Conservation (phyloP, 2,329 filamentous ascomycete genomes). For the Hypoxylon sp. region DNA sequence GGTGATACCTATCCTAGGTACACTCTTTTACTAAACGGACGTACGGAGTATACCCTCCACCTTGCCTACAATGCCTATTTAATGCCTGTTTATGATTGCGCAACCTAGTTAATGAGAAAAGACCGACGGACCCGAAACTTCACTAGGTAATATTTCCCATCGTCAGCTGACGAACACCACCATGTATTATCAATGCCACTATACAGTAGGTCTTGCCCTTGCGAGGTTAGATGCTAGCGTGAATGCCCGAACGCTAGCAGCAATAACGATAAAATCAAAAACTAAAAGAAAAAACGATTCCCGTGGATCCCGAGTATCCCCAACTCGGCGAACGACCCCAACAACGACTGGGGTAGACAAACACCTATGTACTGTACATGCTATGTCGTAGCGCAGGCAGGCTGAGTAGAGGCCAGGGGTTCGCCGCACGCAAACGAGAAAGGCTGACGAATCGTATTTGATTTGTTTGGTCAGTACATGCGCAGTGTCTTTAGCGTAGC, state of each 20-base stretch:
- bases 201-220: slow-evolving; percentile 28
- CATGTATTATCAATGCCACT: slow-evolving; percentile 34
- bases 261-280: slow-evolving; percentile 25
- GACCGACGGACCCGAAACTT: slow-evolving; percentile 37
- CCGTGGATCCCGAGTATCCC: slow-evolving; percentile 31
- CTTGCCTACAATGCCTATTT: slow-evolving; percentile 1
- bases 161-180: slow-evolving; percentile 45
- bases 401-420: slow-evolving; percentile 38
- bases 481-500: slow-evolving; percentile 15
- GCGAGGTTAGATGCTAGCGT: slow-evolving; percentile 29
- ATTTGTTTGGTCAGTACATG: slow-evolving; percentile 23
- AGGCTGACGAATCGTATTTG: slow-evolving; percentile 40
- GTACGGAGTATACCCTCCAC: slow-evolving; percentile 30
- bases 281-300: slow-evolving; percentile 16
- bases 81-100: slow-evolving; percentile 19
- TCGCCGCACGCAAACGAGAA: slow-evolving; percentile 33
- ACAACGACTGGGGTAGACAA: slow-evolving; percentile 14
- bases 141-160: slow-evolving; percentile 28
- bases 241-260: slow-evolving; percentile 23
- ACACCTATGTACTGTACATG: slow-evolving; percentile 38
- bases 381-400: slow-evolving; percentile 32
- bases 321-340: slow-evolving; percentile 26
- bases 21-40: slow-evolving; percentile 28
- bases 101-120: slow-evolving; percentile 27
- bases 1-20: slow-evolving; percentile 32